Base-by-base conservation (phyloP, 2,329 filamentous ascomycete species). In the Trichoderma oligosporum region DNA sequence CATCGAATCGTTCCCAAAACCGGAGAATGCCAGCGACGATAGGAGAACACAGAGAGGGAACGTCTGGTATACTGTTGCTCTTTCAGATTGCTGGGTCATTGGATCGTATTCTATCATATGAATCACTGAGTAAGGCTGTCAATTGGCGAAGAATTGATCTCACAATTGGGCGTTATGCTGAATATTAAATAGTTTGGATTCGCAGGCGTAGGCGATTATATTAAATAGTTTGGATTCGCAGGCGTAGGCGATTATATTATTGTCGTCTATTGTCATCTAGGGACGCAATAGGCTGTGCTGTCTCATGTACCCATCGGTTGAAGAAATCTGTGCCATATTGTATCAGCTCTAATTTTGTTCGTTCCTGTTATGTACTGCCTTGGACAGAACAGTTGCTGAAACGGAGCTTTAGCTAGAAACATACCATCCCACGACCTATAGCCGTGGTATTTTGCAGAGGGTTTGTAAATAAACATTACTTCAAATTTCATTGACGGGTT, bases 21-120 rank as follows among this genome's bases (percentile, higher is more conserved):
- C n/a, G 87, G 87, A 0, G 82, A 69, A 70, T 89, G 85, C 87
- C 87, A 89, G 24, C 86, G 79, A 69, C 89, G 87, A 67, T 90
- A 89, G 41, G 81, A 85, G 52, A 87, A 70, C 0, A 84, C 82
- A 7, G 79, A 84, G 3, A 90, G n/a, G 72, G 65, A 87, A 89
- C 0, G 85, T 86, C 65, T 90, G 86, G 69, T 89, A 89, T 25
- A 89, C 74, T 0, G 83, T 88, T 1, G 82, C 86, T 5, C 81
- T 82, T 0, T 74, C 78, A 62, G 89, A 89, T 1, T 81, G 65
- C 7, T 73, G 63, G 0, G 82, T 73, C 1, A 82, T 68, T 0
- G 74, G 65, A 62, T 87, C 82, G 63, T 82, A 71, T 0, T 74
- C 78, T 3, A 89, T 74, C 82, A 88, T 87, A 66, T 87, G 81